Conservation (phyloP, 352 stramenopile species). For the Globisporangium irregulare region DNA sequence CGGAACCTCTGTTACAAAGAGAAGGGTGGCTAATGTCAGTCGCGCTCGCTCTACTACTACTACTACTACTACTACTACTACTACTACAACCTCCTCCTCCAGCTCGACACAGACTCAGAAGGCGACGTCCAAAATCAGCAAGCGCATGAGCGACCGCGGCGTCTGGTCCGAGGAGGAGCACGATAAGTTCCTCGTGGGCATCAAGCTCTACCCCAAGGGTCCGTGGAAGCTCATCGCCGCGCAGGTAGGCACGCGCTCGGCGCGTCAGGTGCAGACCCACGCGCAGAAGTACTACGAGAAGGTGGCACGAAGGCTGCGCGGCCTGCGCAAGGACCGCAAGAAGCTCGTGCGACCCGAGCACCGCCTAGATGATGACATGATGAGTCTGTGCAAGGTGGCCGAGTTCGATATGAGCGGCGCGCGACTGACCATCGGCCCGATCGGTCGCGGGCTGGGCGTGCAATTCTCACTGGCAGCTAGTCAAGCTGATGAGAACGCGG, state of each 20-base stretch:
- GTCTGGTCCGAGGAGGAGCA: slow-evolving; percentile 37
- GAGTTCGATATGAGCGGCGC: slow-evolving; percentile 5
- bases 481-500: too few species aligned
- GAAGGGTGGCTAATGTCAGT: background rate
- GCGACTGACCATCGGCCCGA: too few species aligned
- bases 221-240: slow-evolving; percentile 30
- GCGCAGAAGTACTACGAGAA: slow-evolving; percentile 70
- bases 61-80: too few species aligned
- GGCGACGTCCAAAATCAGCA: background rate
- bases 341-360: slow-evolving; percentile 50
- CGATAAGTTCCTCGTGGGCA: slow-evolving; percentile 29
- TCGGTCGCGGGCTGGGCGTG: background rate
- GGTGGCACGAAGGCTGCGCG: slow-evolving; percentile 54
- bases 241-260: slow-evolving; percentile 33
- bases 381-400: slow-evolving; percentile 9
- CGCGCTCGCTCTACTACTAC: too few species aligned
- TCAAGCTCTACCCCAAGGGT: slow-evolving; percentile 27
- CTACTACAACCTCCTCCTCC: background rate
- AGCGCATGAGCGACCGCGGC: slow-evolving; percentile 5
- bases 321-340: slow-evolving; percentile 60
- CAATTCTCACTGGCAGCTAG: background rate
- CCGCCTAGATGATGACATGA: slow-evolving; percentile 47
- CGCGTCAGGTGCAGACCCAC: slow-evolving; percentile 63
- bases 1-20: background rate
- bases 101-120: background rate